phyloP scores from a whole-genome alignment of 2,329 filamentous ascomycete genomes.

The Colletotrichum shisoi region DNA sequence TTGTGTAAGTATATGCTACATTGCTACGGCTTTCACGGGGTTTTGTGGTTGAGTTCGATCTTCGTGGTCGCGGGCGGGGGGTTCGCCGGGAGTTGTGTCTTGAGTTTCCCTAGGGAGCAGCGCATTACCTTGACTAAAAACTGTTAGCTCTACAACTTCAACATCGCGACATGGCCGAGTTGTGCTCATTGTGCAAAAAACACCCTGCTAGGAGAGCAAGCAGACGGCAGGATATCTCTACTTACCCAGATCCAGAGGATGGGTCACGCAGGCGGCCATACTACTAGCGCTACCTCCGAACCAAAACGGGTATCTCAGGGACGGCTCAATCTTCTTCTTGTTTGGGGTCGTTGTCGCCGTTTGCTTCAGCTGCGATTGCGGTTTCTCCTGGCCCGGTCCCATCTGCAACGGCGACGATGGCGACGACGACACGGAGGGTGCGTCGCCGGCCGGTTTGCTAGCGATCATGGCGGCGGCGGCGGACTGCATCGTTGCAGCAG shows the following conservation, averaged over 20 bases:
- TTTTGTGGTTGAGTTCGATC: background rate
- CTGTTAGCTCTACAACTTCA: conserved; percentile 41
- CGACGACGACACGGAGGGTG: conserved; percentile 9
- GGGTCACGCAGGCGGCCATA: conserved; percentile 88
- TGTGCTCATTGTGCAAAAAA: conserved; percentile 2
- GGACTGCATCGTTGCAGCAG: conserved; percentile 43
- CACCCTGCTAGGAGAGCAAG: background rate
- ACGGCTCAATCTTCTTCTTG: conserved; percentile 51
- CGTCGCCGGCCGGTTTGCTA: conserved; percentile 28
- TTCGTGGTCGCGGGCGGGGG: background rate
- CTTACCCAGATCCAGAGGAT: conserved; percentile 90
- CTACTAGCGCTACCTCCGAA: conserved; percentile 95
- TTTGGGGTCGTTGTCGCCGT: conserved; percentile 18
- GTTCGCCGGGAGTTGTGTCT: background rate
- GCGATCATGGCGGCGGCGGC: conserved; percentile 26
- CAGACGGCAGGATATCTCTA: conserved; percentile 39
- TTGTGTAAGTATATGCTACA: conserved; percentile 20
- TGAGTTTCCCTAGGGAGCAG: background rate
- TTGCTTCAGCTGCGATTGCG: conserved; percentile 31
- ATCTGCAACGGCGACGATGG: conserved; percentile 17
- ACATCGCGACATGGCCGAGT: conserved; percentile 12
- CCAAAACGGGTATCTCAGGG: conserved; percentile 81
- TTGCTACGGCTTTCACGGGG: background rate
- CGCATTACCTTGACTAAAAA: conserved; percentile 60
- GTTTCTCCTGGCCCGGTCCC: conserved; percentile 25